Base-by-base conservation (phyloP, 2,329 filamentous ascomycete species). In the Xylariaceae sp. region DNA sequence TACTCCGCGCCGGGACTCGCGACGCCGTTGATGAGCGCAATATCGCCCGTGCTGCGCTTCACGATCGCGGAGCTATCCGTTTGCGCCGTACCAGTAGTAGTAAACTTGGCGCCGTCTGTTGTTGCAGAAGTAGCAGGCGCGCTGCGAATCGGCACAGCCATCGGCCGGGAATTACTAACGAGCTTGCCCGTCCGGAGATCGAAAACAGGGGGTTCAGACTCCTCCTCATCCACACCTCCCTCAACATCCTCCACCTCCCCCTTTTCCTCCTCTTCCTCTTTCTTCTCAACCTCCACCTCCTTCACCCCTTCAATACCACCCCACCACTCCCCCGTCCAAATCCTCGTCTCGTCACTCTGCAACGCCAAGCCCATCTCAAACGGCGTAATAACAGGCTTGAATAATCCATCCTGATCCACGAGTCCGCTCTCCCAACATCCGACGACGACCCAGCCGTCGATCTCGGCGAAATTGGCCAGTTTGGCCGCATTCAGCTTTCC, bases 351-450 rank as follows among this genome's bases (percentile, higher is more conserved):
- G 69, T 96, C 92, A 11, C 82, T 80, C 74, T 85, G 80, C 62
- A 99, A 75, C 3, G 90, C 90, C 51, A 96, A 77, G 56, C 86
- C 86, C 57, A 97, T 77, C 78, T 99, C 94, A 72, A 95, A 97
- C 0, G 93, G 93, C n/a, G 94, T 99, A 47, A 97, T 86, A 8
- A 97, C 87, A 0, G 92, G 92, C 67, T 86, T 84, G 82, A 88
- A 97, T 71, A 96, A 96, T 5, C 89, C 89, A 59, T 89, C 88
- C 64, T 92, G 91, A 67, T 97, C 93, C 3, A 99, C 84, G 54
- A 97, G 77, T 61, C 89, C 91, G 73, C 92, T 96, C 76, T 99
- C 94, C 94, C 94, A 99, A 75, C 94, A 99, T 2, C 94, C 93
- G 8, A 99, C 90, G 0, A 97, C 92, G 0, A 97, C 92, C 94